Evolutionary conservation across 2,329 filamentous ascomycete species (phyloP), one percentile per base, ranked within the genome.

Genomic region (Apiospora marii): DNA sequence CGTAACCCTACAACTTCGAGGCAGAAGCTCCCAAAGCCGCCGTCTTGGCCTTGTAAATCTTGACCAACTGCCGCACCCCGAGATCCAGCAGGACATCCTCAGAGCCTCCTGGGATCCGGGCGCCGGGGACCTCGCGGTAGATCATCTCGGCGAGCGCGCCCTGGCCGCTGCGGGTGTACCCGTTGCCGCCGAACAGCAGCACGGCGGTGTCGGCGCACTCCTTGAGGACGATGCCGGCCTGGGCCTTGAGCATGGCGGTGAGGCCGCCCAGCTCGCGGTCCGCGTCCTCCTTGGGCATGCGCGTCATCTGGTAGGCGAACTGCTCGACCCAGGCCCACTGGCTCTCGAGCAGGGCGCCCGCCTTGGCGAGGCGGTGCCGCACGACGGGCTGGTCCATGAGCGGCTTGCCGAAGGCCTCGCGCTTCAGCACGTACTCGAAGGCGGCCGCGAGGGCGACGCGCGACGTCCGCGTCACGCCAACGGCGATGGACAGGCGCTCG

Each of bases 301-400:
- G 73, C 1, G 87, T 88, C 85, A 94, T 88, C 81, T 91, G 89
- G 79, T 92, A 94, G 22, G 90, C 87, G 73, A 93, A 92, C 74
- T 90, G 87, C 81, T 94, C 92, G 4, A 94, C 85, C 92, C 92
- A 94, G 2, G 92, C 91, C 84, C 88, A 92, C 80, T 92, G 89
- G 2, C 87, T 89, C 80, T 94, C 93, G 5, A 95, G 84, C 76
- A 91, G 83, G 0, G 91, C 91, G 1, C 91, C 92, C 4, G 88
- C 89, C 78, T 93, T 93, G 14, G 92, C 92, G 8, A 94, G 83
- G n/a, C 92, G 85, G 79, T 94, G 91, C 37, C 93, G 84, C 44
- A 95, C 92, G 0, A 94, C 92, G 0, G 92, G 90, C 80, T 94
- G 92, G 22, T 94, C 91, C 82, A 94, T 90, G 13, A 94, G 84